A percentile compares a stretch with the other conserved stretches of the same genome.
These are phyloP conservation scores for Cenococcum geophilum DNA, from an alignment of 495 filamentous ascomycete species.

Conservation along the genomic window DNA sequence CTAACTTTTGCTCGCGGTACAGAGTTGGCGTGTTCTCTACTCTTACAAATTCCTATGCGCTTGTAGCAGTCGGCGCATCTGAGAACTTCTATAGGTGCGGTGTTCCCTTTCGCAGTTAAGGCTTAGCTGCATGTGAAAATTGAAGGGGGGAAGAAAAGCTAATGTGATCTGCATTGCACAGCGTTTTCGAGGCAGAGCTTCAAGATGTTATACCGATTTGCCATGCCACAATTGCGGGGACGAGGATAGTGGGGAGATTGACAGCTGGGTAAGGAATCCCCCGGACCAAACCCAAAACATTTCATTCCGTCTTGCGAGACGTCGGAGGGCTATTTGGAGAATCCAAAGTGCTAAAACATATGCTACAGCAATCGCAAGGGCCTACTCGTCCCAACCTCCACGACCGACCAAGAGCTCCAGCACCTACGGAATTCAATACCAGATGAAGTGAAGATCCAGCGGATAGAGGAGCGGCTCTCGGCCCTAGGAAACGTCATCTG, in stretches of 20 bases:
- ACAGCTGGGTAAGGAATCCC: slow-evolving; percentile 69
- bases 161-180: slow-evolving; percentile 9
- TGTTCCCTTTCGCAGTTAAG: background rate
- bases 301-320: background rate
- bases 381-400: slow-evolving; percentile 89
- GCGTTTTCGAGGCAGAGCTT: slow-evolving; percentile 92
- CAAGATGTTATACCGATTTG: slow-evolving; percentile 98
- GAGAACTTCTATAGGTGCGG: slow-evolving; percentile 92
- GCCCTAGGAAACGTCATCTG: slow-evolving; percentile 97
- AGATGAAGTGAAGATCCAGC: slow-evolving; percentile 81
- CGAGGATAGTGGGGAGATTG: slow-evolving; percentile 87
- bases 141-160: background rate
- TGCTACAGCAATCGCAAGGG: slow-evolving; percentile 78
- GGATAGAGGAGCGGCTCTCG: slow-evolving; percentile 94
- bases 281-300: background rate
- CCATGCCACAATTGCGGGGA: slow-evolving; percentile 94
- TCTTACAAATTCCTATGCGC: slow-evolving; percentile 90
- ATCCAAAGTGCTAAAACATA: background rate
- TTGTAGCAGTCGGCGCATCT: slow-evolving; percentile 87
- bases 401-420: slow-evolving; percentile 96
- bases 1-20: slow-evolving; percentile 16
- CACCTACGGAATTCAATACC: slow-evolving; percentile 92
- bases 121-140: background rate
- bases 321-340: background rate
- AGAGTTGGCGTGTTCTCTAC: slow-evolving; percentile 96